phyloP scores from a whole-genome alignment of 169 alveolate genomes.

The Babesia sp. region DNA sequence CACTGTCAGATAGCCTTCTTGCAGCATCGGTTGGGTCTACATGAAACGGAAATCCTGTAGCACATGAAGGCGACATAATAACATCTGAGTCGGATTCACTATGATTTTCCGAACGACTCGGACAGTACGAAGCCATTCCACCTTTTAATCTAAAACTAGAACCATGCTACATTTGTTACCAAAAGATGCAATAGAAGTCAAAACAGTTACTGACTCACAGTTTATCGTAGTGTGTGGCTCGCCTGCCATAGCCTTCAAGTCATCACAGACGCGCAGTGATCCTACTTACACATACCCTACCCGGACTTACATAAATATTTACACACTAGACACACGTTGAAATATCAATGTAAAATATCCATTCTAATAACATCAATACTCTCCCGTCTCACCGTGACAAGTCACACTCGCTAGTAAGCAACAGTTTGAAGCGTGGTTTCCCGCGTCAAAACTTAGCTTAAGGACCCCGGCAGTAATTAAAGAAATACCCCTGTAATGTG shows the following conservation, averaged over 20 bases:
- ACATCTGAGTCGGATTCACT: not conserved
- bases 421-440: too few relatives aligned
- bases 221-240: conserved; percentile 1
- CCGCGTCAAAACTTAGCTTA: too few relatives aligned
- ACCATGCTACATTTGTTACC: not conserved
- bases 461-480: too few relatives aligned
- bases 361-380: too few relatives aligned
- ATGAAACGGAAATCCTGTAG: not conserved
- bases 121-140: not conserved
- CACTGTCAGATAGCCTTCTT: not conserved
- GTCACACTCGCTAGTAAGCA: too few relatives aligned
- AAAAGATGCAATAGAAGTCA: not conserved
- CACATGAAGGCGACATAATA: not conserved
- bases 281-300: not conserved
- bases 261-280: not conserved
- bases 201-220: not conserved
- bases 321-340: too few relatives aligned
- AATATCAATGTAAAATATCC: too few relatives aligned
- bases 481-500: too few relatives aligned
- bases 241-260: not conserved
- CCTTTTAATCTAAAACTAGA: not conserved
- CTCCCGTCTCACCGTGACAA: too few relatives aligned
- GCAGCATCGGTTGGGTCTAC: conserved; percentile 13
- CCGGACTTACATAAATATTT: not conserved
- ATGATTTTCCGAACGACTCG: not conserved